Conservation (phyloP, 2,329 filamentous ascomycete species). For the Apiospora aurea region DNA sequence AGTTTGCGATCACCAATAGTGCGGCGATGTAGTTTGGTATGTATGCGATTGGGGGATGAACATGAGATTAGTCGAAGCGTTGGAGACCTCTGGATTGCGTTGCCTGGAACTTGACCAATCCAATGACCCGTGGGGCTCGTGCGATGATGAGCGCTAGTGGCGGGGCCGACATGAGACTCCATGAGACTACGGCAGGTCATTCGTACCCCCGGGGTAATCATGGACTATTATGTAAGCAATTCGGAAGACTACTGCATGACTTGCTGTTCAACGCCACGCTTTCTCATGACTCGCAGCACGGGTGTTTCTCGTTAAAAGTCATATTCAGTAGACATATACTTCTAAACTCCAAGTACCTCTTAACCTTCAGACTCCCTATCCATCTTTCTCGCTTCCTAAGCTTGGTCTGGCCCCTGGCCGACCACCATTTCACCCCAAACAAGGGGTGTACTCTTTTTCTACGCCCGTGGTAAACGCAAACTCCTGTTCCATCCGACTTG, state of each 20-base stretch:
- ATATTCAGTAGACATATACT: not conserved
- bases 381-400: not conserved
- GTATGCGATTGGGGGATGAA: not conserved
- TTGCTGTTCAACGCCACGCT: not conserved
- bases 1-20: not conserved
- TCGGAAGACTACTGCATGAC: no score
- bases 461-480: slow-evolving; percentile 60
- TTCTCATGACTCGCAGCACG: not conserved
- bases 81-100: slow-evolving; percentile 19
- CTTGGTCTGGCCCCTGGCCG: not conserved
- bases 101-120: not conserved
- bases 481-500: slow-evolving; percentile 51
- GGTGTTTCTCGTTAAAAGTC: not conserved
- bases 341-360: not conserved
- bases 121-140: slow-evolving; percentile 5
- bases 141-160: not conserved
- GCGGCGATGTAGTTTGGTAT: slow-evolving; percentile 13
- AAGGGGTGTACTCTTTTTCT: slow-evolving; percentile 3
- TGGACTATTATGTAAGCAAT: not conserved
- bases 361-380: slow-evolving; percentile 4
- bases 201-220: not conserved
- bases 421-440: not conserved
- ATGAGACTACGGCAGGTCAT: not conserved
- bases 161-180: not conserved
- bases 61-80: not conserved